A percentile compares a stretch with the other conserved stretches of the same genome.
Conservation (phyloP, 805 yeast genomes). For the Ascoidea asiatica region DNA sequence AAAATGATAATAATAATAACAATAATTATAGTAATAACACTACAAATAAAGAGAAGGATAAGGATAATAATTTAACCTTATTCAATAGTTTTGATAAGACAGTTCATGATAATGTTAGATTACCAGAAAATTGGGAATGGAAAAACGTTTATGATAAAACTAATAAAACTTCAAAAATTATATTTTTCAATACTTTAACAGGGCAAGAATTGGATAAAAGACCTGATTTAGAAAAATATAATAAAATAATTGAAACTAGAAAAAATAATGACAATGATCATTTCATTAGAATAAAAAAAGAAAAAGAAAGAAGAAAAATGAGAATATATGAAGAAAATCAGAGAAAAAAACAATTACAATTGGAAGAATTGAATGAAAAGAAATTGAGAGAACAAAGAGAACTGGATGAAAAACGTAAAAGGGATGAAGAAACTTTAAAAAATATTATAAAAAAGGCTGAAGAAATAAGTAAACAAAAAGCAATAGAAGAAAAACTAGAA, state of each 20-base stretch:
- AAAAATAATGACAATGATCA: no score
- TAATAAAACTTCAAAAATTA: no score
- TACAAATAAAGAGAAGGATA: background rate
- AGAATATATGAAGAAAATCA: background rate
- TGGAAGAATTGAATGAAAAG: constrained; percentile 18
- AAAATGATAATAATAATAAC: constrained; percentile 19
- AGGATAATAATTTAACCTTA: no score
- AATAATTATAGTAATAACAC: background rate
- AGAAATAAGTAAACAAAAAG: constrained; percentile 19
- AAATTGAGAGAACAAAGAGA: constrained; percentile 15
- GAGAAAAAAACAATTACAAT: constrained; percentile 13
- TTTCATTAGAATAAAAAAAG: constrained; percentile 24
- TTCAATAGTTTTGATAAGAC: no score
- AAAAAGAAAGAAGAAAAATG: constrained; percentile 18
- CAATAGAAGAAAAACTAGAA: constrained; percentile 19
- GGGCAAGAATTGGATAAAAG: background rate
- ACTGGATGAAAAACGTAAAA: constrained; percentile 18
- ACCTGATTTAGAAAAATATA: background rate
- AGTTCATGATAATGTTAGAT: background rate
- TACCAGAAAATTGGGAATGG: background rate
- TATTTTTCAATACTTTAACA: background rate
- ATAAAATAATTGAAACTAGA: background rate
- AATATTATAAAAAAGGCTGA: constrained; percentile 26
- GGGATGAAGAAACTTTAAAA: constrained; percentile 17
- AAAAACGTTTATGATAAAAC: no score